Base-by-base conservation (phyloP, 768 basidiomycete species). In the Naganishia vaughanmartiniae region DNA sequence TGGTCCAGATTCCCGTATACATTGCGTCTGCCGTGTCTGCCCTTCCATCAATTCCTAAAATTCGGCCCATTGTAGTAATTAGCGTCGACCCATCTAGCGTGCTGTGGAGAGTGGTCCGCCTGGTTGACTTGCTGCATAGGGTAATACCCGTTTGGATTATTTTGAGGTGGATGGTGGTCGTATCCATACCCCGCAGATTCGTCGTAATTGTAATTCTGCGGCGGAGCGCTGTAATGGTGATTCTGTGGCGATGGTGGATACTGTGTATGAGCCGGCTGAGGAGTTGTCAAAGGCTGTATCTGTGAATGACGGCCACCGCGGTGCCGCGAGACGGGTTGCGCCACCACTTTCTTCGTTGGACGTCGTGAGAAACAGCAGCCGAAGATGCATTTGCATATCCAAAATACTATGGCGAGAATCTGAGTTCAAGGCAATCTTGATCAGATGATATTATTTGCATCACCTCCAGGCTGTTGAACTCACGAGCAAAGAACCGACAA, bases 401-500 rank as follows among this genome's bases (percentile, higher is more conserved):
- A 66, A 65, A 74, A 73, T 33, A 78, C 66, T 45, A 80, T 74
- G 21, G 57, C 70, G 19, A 80, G 70, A 33, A 77, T 70, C 79
- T 76, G 24, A 34, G 28, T 57, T 11, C n/a, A 1, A 14, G 39
- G 26, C 24, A 4, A 9, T 28, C 15, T 21, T 7, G 33, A 4
- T 51, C 24, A 19, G 54, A 68, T 33, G 10, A 42, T 17, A 0
- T 24, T 28, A 39, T 51, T 17, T 26, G 56, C 14, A 67, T 7
- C 14, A 26, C 51, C 28, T 30, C 31, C 3, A 54, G 19, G 1
- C 51, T 42, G 51, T 55, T 4, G n/a, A 11, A 79, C 79, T 75
- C 66, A 80, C 78, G 14, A 78, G 48, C 6, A 81, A 28, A 15
- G 75, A 74, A 21, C 68, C 80, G 19, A 79, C 75, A 21, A 81